phyloP scores from a whole-genome alignment of 169 alveolate species.

The Eimeria acervulina region DNA sequence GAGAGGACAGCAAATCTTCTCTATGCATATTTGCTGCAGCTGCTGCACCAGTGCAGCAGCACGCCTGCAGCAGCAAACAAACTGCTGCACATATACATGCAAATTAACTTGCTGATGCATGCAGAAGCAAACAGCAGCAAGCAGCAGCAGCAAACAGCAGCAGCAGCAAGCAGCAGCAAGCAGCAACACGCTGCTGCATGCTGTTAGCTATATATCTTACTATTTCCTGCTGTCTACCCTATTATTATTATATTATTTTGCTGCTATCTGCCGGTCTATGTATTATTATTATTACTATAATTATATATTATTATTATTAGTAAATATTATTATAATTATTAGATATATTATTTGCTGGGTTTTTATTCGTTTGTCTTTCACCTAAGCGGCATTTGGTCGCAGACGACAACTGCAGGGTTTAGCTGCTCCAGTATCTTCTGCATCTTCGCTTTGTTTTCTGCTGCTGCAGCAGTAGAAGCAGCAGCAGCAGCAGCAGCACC shows the following conservation, averaged over 20 bases:
- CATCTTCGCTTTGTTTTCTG: not conserved
- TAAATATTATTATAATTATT: too few relatives aligned
- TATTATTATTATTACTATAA: too few relatives aligned
- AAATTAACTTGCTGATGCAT: too few relatives aligned
- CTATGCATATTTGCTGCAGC: not conserved
- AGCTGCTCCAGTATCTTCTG: not conserved
- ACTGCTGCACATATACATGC: not conserved
- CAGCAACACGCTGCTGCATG: too few relatives aligned
- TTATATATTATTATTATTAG: too few relatives aligned
- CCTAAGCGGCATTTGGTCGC: conserved; percentile 72
- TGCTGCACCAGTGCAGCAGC: conserved; percentile 20
- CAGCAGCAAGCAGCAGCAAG: too few relatives aligned
- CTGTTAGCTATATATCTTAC: too few relatives aligned
- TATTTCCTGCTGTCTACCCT: too few relatives aligned
- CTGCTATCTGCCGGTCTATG: too few relatives aligned
- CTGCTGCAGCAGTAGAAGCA: conserved; percentile 34
- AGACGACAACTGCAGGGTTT: conserved; percentile 34
- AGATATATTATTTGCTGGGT: too few relatives aligned
- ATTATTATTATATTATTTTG: not conserved
- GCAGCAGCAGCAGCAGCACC: conserved; percentile 75
- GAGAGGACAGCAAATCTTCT: conserved; percentile 59
- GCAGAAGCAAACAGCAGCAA: not conserved
- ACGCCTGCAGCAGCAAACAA: conserved; percentile 1
- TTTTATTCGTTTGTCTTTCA: not conserved
- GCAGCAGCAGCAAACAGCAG: not conserved